Percentiles rank a stretch among this genome's conserved stretches.
phyloP scores from a whole-genome alignment of 371 early-diverging fungal genomes.

The Mucor piriformis region DNA sequence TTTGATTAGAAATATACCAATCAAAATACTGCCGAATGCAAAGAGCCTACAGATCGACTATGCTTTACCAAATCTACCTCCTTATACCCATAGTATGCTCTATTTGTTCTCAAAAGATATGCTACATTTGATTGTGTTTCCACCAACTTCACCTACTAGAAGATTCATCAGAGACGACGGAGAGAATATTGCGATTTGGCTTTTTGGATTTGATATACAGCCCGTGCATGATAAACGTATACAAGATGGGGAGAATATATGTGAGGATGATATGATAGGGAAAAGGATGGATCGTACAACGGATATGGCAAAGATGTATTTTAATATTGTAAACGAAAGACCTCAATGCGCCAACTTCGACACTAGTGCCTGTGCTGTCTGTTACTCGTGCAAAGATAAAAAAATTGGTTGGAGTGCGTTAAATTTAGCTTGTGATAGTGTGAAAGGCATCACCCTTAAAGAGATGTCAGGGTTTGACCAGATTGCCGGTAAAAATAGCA shows the following conservation, averaged over 20 bases:
- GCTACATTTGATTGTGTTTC: slow-evolving; percentile 42
- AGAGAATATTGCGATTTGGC: slow-evolving; percentile 64
- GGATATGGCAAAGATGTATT: slow-evolving; percentile 58
- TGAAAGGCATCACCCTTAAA: slow-evolving; percentile 50
- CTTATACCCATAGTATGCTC: slow-evolving; percentile 60
- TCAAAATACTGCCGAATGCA: slow-evolving; percentile 19
- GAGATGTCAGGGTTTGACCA: slow-evolving; percentile 29
- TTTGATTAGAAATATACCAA: slow-evolving; percentile 46
- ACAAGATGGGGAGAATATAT: slow-evolving; percentile 52
- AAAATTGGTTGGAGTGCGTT: slow-evolving; percentile 53
- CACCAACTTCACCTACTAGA: slow-evolving; percentile 31
- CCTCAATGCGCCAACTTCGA: slow-evolving; percentile 35
- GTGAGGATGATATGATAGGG: slow-evolving; percentile 62
- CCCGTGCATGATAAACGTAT: slow-evolving; percentile 43
- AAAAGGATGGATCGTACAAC: slow-evolving; percentile 43
- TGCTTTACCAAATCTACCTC: slow-evolving; percentile 54
- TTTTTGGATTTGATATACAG: slow-evolving; percentile 57
- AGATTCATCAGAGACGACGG: slow-evolving; percentile 58
- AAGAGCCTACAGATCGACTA: slow-evolving; percentile 28
- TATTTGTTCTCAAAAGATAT: slow-evolving; percentile 60
- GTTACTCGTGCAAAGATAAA: slow-evolving; percentile 60
- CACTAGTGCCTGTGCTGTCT: slow-evolving; percentile 49
- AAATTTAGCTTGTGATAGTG: slow-evolving; percentile 54
- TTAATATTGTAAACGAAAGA: slow-evolving; percentile 44
- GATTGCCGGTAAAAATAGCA: slow-evolving; percentile 12